A percentile compares a stretch with the other conserved stretches of the same genome.
Conservation (phyloP, 768 basidiomycete species). For the Boletus barrowsii region DNA sequence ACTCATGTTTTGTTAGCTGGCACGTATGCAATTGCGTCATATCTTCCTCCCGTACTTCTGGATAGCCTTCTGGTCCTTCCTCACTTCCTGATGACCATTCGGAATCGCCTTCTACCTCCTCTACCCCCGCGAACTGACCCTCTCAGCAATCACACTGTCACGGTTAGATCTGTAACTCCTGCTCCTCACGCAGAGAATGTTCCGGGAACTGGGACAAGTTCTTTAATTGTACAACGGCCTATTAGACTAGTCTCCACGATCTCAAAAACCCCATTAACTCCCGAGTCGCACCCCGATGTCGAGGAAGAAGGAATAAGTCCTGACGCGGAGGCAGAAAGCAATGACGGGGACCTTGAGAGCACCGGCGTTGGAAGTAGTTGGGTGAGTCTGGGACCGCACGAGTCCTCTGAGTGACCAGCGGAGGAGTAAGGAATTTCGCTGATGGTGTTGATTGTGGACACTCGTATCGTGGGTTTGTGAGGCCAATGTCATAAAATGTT, state of each 20-base stretch:
- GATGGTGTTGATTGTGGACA: background rate
- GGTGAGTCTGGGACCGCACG: conserved; percentile 52
- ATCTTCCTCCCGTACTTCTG: conserved; percentile 62
- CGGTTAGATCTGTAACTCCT: conserved; percentile 15
- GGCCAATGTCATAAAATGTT: background rate
- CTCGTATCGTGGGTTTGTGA: background rate
- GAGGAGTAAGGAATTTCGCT: background rate
- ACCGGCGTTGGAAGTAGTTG: conserved; percentile 61
- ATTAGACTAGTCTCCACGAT: conserved; percentile 5
- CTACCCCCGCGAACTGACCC: conserved; percentile 41
- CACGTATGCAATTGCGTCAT: conserved; percentile 68
- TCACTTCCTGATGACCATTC: conserved; percentile 56
- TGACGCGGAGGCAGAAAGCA: conserved; percentile 70
- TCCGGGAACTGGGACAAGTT: background rate
- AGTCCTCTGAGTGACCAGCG: conserved; percentile 16
- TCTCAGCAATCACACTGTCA: conserved; percentile 25
- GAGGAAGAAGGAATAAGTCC: conserved; percentile 46
- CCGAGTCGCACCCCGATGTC: conserved; percentile 11
- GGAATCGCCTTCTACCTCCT: conserved; percentile 56
- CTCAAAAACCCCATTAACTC: conserved; percentile 7
- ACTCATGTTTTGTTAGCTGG: conserved; percentile 43
- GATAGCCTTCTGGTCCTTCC: conserved; percentile 68
- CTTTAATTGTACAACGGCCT: conserved; percentile 3
- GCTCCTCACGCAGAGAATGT: conserved; percentile 12
- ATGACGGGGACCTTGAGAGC: conserved; percentile 48